phyloP scores from a whole-genome alignment of 306 rosid species.

The Delonix regia region DNA sequence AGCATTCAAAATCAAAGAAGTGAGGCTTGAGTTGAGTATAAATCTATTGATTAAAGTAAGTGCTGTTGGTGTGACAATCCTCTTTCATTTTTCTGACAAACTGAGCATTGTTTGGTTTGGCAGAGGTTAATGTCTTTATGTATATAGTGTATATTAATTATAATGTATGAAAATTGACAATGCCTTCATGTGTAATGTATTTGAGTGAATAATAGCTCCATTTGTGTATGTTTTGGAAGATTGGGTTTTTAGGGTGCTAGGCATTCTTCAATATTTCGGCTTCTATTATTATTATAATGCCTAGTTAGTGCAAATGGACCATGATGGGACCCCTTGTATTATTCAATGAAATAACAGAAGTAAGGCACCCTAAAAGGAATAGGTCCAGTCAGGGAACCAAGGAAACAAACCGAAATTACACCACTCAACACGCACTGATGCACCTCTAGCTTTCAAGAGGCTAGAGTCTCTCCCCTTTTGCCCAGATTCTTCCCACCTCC shows the following conservation, averaged over 20 bases:
- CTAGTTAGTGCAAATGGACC: not conserved
- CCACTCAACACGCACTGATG: too few relatives aligned
- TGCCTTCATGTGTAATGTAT: slow-evolving; percentile 19
- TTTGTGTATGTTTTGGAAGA: slow-evolving; percentile 11
- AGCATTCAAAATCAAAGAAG: slow-evolving; percentile 68
- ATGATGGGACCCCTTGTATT: too few relatives aligned
- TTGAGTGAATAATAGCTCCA: slow-evolving; percentile 13
- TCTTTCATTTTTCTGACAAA: slow-evolving; percentile 24
- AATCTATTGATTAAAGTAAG: slow-evolving; percentile 20
- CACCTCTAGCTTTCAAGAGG: too few relatives aligned
- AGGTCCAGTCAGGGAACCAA: too few relatives aligned
- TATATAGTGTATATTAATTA: slow-evolving; percentile 17
- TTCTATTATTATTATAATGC: not conserved
- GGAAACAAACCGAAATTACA: too few relatives aligned
- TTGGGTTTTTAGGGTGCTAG: not conserved
- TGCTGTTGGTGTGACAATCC: slow-evolving; percentile 18
- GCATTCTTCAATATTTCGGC: not conserved
- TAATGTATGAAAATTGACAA: slow-evolving; percentile 13
- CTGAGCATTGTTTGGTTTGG: slow-evolving; percentile 24
- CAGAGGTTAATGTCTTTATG: not conserved
- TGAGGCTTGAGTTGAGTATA: slow-evolving; percentile 42
- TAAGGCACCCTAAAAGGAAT: too few relatives aligned
- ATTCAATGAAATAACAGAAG: too few relatives aligned
- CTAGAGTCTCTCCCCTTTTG: too few relatives aligned
- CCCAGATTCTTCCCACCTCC: too few relatives aligned